These are phyloP conservation scores for Centrapalus pauciflorus DNA, from an alignment of 129 eudicot genomes.

Conservation along the genomic window DNA sequence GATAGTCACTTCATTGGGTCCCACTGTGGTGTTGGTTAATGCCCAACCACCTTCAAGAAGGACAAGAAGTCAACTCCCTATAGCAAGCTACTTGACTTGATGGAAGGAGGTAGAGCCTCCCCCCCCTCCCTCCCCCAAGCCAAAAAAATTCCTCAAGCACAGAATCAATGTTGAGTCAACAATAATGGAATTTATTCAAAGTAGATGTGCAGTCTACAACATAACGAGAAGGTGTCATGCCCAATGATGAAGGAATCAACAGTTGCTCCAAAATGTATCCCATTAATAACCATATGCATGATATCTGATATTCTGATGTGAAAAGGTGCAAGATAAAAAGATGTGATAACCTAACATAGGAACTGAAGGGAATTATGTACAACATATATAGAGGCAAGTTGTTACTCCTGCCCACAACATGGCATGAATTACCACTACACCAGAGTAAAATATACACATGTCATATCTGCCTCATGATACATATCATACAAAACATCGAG, in stretches of 20 bases:
- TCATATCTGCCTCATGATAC: slow-evolving; percentile 58
- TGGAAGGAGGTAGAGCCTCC: no score
- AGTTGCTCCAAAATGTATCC: not conserved
- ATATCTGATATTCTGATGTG: not conserved
- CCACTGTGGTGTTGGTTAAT: no score
- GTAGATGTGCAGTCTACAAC: not conserved
- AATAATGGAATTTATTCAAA: not conserved
- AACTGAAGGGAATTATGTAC: not conserved
- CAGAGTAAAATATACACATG: slow-evolving; percentile 50
- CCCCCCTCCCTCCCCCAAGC: no score
- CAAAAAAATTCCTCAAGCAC: no score
- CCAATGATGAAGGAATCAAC: slow-evolving; percentile 1
- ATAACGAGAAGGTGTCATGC: not conserved
- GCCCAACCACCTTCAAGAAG: no score
- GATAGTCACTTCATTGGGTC: not conserved
- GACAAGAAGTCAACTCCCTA: no score
- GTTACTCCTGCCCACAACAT: not conserved
- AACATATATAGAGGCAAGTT: not conserved
- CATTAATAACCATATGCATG: not conserved
- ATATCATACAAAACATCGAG: slow-evolving; percentile 53
- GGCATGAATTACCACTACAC: not conserved
- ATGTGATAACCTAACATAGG: slow-evolving; percentile 6
- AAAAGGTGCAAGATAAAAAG: not conserved
- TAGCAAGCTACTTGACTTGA: no score
- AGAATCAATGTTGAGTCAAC: no score